Evolutionary conservation across 2,329 filamentous ascomycete genomes (phyloP), one percentile per base, ranked within the genome.

Genomic region (Monosporascus cannonballus): DNA sequence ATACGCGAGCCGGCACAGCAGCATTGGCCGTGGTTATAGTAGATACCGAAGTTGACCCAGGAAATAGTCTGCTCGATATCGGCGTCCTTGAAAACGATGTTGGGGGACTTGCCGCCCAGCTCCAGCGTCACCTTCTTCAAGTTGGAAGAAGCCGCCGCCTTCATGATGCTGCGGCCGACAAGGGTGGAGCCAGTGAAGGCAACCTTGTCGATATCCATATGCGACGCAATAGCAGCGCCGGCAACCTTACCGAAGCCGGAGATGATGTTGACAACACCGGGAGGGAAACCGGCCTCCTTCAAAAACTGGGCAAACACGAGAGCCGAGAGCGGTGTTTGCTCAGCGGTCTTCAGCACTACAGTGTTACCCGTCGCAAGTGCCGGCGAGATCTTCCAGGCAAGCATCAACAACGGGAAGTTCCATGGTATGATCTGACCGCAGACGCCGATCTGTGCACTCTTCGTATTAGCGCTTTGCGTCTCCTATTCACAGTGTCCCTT

Each of bases 371-470:
- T 83, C 60, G 85, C 84, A 64, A 90, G 75, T 45, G 86, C 86
- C 48, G 86, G 86, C 54, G 80, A 85, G 56, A 90, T 85, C 82
- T 95, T 95, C 90, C 90, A 95, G 50, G 81, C 79, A 68, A 80
- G 80, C 87, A 92, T 92, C 67, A 89, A 81, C 46, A 93, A 75
- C 7, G 89, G 89, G 75, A 90, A 93, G 77, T 93, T 93, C 89
- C 89, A 92, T 57, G 89, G 89, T 64, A 94, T 93, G 67, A 93
- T 92, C 71, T 94, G 89, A 66, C 86, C 90, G 70, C 89, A 91
- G 22, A 67, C 65, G 45, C 65, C 65, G 27, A 67, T 54, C 64
- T 67, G 22, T 18, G 6, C 14, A 41, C 14, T 25, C 36, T 51
- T 47, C 50, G 47, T 15, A 51, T 59, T 51, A 58, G 51, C 8